Base-by-base conservation (phyloP, 2,329 filamentous ascomycete species). In the Fusarium sp. region DNA sequence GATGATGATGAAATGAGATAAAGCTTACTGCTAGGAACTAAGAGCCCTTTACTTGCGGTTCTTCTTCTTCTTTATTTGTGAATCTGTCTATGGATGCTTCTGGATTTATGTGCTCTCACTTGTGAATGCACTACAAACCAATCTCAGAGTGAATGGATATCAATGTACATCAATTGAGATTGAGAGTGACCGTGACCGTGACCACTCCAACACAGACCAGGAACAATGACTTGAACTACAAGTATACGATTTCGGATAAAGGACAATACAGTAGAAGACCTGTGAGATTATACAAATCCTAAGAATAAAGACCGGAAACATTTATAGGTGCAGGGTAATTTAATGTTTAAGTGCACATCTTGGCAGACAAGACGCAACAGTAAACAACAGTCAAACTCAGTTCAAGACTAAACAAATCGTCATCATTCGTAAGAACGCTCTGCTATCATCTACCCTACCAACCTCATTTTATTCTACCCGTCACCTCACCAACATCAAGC, bases 211-310 rank as follows among this genome's bases (percentile, higher is more conserved):
- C 17, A 7, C 11, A 33, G 15, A 5, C 6, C 6, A 20, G 2
- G 1, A 24, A 5, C 0, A 20, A 20, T 15, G 7, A 51, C 6
- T 2, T 12, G 0, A 35, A 1, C 6, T 20, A 8, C 0, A 9
- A 20, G 5, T 22, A 20, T 6, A 6, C 13, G 3, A 20, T 26
- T 3, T 11, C 0, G 2, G n/a, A 14, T 3, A 20, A 35, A 5
- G 17, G 13, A 20, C 0, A 52, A 36, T 18, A 3, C 1, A 8
- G 3, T 22, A 17, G 7, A 51, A 17, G 2, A 13, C 20, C 24
- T 7, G 7, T 14, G 7, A n/a, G 2, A 28, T n/a, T 1, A 5
- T 28, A 22, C 2, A 41, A 28, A 1, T n/a, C 7, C 8, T 6
- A 24, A 55, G 6, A 28, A 55, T 3, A 41, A 28, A 14, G 14